Evolutionary conservation across 2,329 filamentous ascomycete genomes (phyloP), one percentile per base, ranked within the genome.

Genomic region (Pestalotiopsis sp.): DNA sequence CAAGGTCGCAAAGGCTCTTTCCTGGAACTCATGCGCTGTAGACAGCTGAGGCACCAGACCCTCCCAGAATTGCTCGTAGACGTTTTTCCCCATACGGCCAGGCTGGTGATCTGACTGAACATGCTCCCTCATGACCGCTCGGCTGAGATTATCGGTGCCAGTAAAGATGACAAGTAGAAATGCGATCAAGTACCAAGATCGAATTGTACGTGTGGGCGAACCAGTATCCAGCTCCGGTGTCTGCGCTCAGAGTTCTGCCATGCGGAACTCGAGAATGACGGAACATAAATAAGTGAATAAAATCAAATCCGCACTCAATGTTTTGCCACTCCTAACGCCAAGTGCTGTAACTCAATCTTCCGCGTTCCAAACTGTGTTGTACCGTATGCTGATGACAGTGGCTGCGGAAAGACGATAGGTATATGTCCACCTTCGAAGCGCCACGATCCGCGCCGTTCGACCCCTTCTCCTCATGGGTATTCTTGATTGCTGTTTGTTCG

Each of bases 241-340:
- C 45, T 23, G 17, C 45, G 17, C 14, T 2, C 17, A 20, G 20
- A n/a, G 20, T 52, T 49, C 11, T 17, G 45, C 20, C 31, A 9
- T 20, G 20, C 7, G 45, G 45, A n/a, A 20, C 17, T 13, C 23
- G 14, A 14, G 25, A 61, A 36, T 23, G 23, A 27, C 20, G 11
- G 25, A 36, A 52, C n/a, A 20, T 23, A 17, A 52, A 39, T 66
- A 45, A 36, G 23, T 57, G 57, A 59, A 57, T 14, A 27, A 45
- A 59, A 67, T 52, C 25, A 67, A 41, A n/a, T 67, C 62, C 27
- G 13, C 23, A 67, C 61, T 63, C 66, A 52, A 63, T 67, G 66
- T 67, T 36, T 58, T 58, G 49, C n/a, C 61, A 31, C 66, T 58
- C 56, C 63, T 17, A 67, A 67, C 66, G 66, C 66, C 66, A 41